Base-by-base conservation (phyloP, 2,329 filamentous ascomycete species). In the Aureobasidium subglaciale region DNA sequence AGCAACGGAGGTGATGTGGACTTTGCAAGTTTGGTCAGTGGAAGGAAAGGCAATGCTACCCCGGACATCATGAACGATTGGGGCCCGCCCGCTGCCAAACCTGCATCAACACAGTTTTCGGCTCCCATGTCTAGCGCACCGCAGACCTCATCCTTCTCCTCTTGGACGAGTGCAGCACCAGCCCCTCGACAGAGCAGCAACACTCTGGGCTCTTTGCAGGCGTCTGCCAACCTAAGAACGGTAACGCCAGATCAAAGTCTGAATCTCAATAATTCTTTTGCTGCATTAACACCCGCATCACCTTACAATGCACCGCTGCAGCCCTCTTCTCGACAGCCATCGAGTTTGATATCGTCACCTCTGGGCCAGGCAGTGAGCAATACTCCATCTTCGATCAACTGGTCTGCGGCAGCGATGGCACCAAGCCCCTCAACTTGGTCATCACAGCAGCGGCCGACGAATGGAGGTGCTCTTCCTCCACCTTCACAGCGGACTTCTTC, bases 21-120 rank as follows among this genome's bases (percentile, higher is more conserved):
- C 65, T 99, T 97, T 65, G 91, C 96, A 68, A 82, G 82, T 2
- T 82, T 99, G 2, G 91, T 99, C 50, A 90, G 95, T 65, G 92
- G 92, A 8, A 83, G 81, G 56, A 74, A 77, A n/a, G 62, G 64
- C 34, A 56, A 63, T 45, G 61, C 64, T 15, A 65, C 66, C 11
- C 65, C 65, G 46, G 71, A 76, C 43, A 57, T 68, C 30, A 71
- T 76, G 59, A 73, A 74, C 58, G 65, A 73, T 45, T 77, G 74
- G 74, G 69, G 65, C 32, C 65, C 68, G 40, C 60, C 70, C 24
- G 57, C 66, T 2, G 64, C 68, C n/a, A 63, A 66, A 20, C 62
- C 67, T 9, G 63, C 65, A 1, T 66, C 67, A 3, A 63, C 66
- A 5, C 63, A 49, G 64, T 63, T 25, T 58, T 58, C 30, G 65